Conservation (phyloP, 352 stramenopile genomes). For the Phytophthora boehmeriae region DNA sequence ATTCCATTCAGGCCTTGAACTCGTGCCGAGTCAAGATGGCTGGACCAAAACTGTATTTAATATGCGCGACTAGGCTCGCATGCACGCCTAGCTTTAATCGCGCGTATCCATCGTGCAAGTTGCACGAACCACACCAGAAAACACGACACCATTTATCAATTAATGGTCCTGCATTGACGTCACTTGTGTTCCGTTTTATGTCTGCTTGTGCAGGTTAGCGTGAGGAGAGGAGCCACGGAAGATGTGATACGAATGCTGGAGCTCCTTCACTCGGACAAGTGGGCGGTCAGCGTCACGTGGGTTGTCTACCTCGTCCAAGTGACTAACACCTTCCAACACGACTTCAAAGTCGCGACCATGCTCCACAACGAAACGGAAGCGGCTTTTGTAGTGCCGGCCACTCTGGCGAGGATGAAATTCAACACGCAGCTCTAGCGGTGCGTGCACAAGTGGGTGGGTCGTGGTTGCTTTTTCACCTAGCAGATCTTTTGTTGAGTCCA, state of each 20-base stretch:
- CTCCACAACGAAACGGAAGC: constrained; percentile 71
- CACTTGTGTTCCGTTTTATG: constrained; percentile 17
- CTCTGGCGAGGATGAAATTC: constrained; percentile 51
- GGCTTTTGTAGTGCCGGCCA: constrained; percentile 55
- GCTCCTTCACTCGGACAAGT: constrained; percentile 39
- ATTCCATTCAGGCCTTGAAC: constrained; percentile 85
- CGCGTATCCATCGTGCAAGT: constrained; percentile 21
- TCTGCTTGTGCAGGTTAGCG: constrained; percentile 8
- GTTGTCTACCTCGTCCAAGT: constrained; percentile 59
- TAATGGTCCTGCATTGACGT: constrained; percentile 6
- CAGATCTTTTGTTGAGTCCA: constrained; percentile 47
- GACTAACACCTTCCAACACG: constrained; percentile 68
- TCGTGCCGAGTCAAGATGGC: constrained; percentile 78
- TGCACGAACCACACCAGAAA: constrained; percentile 17
- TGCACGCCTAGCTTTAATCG: constrained; percentile 19
- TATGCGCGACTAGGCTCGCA: constrained; percentile 47
- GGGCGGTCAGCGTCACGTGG: constrained; percentile 53
- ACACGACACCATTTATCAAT: constrained; percentile 23
- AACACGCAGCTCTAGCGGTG: constrained; percentile 49
- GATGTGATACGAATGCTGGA: constrained; percentile 61
- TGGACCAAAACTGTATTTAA: constrained; percentile 90
- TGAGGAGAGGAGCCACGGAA: constrained; percentile 39
- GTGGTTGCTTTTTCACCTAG: constrained; percentile 25
- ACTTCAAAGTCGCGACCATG: constrained; percentile 72
- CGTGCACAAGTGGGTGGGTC: constrained; percentile 42